Conservation (phyloP, 2,329 filamentous ascomycete genomes). For the Pseudogymnoascus sp. region DNA sequence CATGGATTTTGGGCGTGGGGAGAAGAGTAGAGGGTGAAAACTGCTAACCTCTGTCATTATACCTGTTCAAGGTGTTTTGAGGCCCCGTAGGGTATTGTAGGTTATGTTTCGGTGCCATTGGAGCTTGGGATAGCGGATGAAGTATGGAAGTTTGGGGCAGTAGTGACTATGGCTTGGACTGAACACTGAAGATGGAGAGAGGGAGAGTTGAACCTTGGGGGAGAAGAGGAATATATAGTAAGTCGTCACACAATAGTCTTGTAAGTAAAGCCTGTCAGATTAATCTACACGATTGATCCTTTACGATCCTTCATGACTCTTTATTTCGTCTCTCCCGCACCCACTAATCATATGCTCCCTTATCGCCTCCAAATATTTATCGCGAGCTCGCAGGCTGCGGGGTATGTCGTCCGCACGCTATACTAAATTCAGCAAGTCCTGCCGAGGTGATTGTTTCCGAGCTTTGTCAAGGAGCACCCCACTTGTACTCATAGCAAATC, state of each 20-base stretch:
- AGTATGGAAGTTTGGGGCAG: background rate
- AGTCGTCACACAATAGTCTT: background rate
- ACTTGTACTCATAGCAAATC: background rate
- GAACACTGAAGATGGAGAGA: background rate
- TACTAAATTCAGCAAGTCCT: background rate
- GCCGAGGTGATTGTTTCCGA: background rate
- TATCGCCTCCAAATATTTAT: background rate
- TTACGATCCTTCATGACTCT: background rate
- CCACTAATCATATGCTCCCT: background rate
- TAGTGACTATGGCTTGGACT: background rate
- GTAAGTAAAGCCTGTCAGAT: background rate
- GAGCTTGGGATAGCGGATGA: background rate
- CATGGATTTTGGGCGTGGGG: constrained; percentile 9
- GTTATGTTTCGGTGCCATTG: constrained; percentile 13
- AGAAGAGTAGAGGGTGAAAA: background rate
- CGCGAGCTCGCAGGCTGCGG: background rate
- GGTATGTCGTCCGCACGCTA: background rate
- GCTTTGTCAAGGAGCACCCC: background rate
- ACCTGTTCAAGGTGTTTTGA: constrained; percentile 24
- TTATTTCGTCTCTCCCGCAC: background rate
- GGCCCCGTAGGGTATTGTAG: constrained; percentile 21
- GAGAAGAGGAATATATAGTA: background rate
- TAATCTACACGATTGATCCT: background rate
- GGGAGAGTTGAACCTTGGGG: background rate
- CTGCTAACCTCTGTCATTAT: constrained; percentile 21